These are phyloP conservation scores for Pisolithus thermaeus DNA, from an alignment of 1,284 basidiomycete species.

Conservation along the genomic window DNA sequence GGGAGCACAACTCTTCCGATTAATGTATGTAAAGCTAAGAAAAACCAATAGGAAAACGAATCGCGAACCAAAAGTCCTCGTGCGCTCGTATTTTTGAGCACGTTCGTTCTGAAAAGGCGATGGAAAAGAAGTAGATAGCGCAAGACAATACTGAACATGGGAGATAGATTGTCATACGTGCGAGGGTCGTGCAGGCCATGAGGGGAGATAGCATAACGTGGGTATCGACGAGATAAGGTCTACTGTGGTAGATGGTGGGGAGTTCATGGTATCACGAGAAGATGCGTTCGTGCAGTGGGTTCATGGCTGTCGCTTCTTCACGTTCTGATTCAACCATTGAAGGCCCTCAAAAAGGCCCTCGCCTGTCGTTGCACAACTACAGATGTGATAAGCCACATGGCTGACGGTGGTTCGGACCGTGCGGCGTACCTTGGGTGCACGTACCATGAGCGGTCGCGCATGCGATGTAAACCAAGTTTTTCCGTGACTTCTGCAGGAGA, in stretches of 20 bases:
- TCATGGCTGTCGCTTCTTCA: constrained; percentile 81
- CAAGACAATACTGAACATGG: constrained; percentile 26
- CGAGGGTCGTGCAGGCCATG: constrained; percentile 29
- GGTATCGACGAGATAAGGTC: constrained; percentile 25
- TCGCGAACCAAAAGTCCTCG: neutral
- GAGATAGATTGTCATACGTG: constrained; percentile 33
- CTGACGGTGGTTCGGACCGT: neutral
- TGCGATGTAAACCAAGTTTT: constrained; percentile 90
- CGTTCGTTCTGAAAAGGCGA: neutral
- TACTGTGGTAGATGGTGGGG: constrained; percentile 16
- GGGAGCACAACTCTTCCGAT: constrained; percentile 1
- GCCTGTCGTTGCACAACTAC: constrained; percentile 90
- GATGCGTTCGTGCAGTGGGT: constrained; percentile 14
- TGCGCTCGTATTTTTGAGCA: neutral
- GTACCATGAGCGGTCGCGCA: constrained; percentile 98
- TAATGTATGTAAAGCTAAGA: neutral
- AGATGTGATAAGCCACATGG: constrained; percentile 9
- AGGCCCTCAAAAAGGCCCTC: constrained; percentile 94
- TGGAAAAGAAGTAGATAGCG: constrained; percentile 6
- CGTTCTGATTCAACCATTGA: constrained; percentile 94
- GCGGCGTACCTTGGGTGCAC: constrained; percentile 90
- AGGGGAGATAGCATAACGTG: constrained; percentile 31
- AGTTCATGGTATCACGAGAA: constrained; percentile 9
- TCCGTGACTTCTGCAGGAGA: constrained; percentile 98
- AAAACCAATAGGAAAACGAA: neutral